Conservation (phyloP, 2,329 filamentous ascomycete genomes). For the Penicillium sp. region DNA sequence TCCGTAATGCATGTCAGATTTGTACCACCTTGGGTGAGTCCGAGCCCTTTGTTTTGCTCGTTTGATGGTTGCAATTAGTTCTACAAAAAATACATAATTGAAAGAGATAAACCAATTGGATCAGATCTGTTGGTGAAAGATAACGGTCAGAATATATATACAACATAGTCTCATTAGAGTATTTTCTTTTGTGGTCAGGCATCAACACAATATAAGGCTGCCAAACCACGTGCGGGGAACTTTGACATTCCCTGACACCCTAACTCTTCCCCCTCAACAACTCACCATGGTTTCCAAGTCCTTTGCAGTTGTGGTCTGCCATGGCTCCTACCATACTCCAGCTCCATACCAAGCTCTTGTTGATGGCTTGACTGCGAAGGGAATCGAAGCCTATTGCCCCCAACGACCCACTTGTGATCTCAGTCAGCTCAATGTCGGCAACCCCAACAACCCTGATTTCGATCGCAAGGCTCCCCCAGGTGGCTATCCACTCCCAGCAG, state of each 20-base stretch:
- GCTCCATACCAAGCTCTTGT: conserved; percentile 30
- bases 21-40: background rate
- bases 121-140: background rate
- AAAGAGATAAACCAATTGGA: background rate
- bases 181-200: background rate
- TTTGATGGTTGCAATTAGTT: background rate
- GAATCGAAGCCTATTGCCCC: conserved; percentile 35
- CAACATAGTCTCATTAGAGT: too few species aligned
- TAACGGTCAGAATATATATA: background rate
- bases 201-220: background rate
- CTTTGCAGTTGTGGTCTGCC: conserved; percentile 2
- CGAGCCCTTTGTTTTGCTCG: background rate
- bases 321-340: conserved; percentile 30
- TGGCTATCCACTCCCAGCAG: conserved; percentile 26
- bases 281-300: background rate
- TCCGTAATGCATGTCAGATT: conserved; percentile 5
- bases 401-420: conserved; percentile 45
- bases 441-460: conserved; percentile 42
- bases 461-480: conserved; percentile 23
- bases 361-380: conserved; percentile 18
- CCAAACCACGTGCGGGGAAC: background rate
- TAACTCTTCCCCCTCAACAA: background rate
- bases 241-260: background rate
- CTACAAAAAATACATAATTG: background rate
- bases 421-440: conserved; percentile 58